A percentile compares a stretch with the other conserved stretches of the same genome.
Evolutionary conservation across 306 rosid species (phyloP).

Genomic region (Leucaena leucocephala): DNA sequence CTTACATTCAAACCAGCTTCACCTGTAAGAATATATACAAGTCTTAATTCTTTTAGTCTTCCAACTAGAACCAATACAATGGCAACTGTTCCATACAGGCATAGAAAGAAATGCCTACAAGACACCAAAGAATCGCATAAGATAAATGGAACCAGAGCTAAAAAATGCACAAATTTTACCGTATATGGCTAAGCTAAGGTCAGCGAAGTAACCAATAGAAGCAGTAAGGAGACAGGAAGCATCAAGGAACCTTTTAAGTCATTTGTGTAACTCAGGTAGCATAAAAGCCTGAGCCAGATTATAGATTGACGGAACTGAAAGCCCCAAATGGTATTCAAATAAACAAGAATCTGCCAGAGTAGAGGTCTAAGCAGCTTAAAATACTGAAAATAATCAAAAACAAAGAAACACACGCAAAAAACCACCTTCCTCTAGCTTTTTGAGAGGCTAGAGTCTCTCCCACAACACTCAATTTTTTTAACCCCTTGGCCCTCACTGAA

Average conservation of each 20-base stretch:
- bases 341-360: background rate
- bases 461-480: background rate
- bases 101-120: slow-evolving; percentile 89
- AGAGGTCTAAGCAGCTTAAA: background rate
- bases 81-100: slow-evolving; percentile 80
- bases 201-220: slow-evolving; percentile 20
- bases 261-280: background rate
- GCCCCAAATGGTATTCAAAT: background rate
- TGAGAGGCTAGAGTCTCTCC: background rate
- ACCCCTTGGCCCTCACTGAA: background rate
- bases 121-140: slow-evolving; percentile 39
- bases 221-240: background rate
- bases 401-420: background rate
- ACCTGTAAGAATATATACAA: slow-evolving; percentile 80
- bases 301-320: background rate
- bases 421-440: background rate
- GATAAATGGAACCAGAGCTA: slow-evolving; percentile 28
- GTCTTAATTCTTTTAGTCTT: slow-evolving; percentile 68
- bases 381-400: background rate
- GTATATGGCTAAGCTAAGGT: slow-evolving; percentile 20
- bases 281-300: background rate
- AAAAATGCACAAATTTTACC: slow-evolving; percentile 24
- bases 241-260: background rate
- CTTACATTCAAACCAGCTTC: slow-evolving; percentile 31
- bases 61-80: slow-evolving; percentile 82